A percentile compares a stretch with the other conserved stretches of the same genome.
Conservation (phyloP, 768 basidiomycete genomes). For the Lentinula lateritia region DNA sequence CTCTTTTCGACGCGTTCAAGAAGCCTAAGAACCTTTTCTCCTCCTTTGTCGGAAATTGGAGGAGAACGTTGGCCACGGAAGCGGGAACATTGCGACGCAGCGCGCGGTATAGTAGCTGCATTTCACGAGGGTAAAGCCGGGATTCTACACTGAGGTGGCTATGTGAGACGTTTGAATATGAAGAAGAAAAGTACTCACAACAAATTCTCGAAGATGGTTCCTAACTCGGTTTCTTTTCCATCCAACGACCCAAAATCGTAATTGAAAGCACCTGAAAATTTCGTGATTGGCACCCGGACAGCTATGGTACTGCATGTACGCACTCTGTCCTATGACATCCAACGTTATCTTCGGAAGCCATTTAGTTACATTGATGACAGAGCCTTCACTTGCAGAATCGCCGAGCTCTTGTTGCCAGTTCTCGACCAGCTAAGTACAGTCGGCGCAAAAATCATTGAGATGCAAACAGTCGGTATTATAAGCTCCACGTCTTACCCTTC, state of each 20-base stretch:
- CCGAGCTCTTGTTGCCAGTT: slow-evolving; percentile 4
- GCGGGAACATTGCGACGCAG: neutral
- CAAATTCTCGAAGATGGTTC: neutral
- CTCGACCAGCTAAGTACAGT: slow-evolving; percentile 17
- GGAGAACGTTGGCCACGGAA: neutral
- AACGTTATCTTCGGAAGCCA: slow-evolving; percentile 25
- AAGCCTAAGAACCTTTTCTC: neutral
- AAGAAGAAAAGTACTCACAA: neutral
- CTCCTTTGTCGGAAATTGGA: neutral
- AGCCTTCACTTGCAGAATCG: neutral
- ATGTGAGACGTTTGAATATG: neutral
- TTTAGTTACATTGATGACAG: slow-evolving; percentile 16
- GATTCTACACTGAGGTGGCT: neutral
- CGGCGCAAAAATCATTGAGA: neutral
- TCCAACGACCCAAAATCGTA: slow-evolving; percentile 17
- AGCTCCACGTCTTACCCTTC: neutral
- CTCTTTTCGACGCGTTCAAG: neutral
- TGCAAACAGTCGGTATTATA: neutral
- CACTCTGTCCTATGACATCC: slow-evolving; percentile 31
- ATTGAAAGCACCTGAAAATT: slow-evolving; percentile 21
- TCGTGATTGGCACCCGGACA: neutral
- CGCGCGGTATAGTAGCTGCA: neutral
- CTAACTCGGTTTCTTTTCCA: neutral
- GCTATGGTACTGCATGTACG: neutral
- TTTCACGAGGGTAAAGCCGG: neutral